phyloP scores from a whole-genome alignment of 108 stramenopile genomes.

The Cyclostephanos tholiformis region DNA sequence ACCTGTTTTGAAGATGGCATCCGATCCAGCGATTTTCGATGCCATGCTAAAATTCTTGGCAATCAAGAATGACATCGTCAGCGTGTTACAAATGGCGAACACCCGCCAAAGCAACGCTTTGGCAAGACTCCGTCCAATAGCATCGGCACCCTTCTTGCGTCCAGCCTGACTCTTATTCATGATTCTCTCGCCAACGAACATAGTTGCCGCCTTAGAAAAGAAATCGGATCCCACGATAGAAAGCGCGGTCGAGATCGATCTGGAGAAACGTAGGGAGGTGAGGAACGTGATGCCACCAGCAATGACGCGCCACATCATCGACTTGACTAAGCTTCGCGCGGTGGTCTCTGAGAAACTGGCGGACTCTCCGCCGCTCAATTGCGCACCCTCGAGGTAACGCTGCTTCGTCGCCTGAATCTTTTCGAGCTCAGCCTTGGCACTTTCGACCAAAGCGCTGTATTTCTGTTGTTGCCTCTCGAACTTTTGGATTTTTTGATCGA shows the following conservation, averaged over 20 bases:
- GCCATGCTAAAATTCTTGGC: slow-evolving; percentile 82
- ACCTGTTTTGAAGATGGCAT: slow-evolving; percentile 94
- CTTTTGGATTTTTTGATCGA: slow-evolving; percentile 72
- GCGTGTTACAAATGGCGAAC: slow-evolving; percentile 93
- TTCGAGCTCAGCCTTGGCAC: slow-evolving; percentile 56
- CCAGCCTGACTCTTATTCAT: slow-evolving; percentile 93
- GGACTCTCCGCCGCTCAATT: slow-evolving; percentile 31
- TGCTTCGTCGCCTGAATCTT: slow-evolving; percentile 63
- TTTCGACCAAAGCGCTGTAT: slow-evolving; percentile 54
- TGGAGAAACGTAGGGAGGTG: slow-evolving; percentile 77
- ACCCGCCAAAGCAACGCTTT: slow-evolving; percentile 95
- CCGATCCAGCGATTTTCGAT: slow-evolving; percentile 89
- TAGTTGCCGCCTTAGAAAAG: slow-evolving; percentile 91
- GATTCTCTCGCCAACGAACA: slow-evolving; percentile 95
- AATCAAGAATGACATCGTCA: slow-evolving; percentile 86
- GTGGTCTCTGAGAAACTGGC: slow-evolving; percentile 79
- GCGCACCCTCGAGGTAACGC: slow-evolving; percentile 64
- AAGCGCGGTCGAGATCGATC: slow-evolving; percentile 73
- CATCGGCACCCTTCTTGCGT: slow-evolving; percentile 76
- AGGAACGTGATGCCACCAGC: slow-evolving; percentile 85
- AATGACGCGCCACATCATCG: slow-evolving; percentile 86
- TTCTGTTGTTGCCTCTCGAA: slow-evolving; percentile 56
- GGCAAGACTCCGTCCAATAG: slow-evolving; percentile 74
- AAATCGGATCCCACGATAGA: slow-evolving; percentile 95
- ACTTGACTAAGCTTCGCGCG: slow-evolving; percentile 77